Percentiles rank a stretch among this genome's conserved stretches.
Conservation (phyloP, 768 basidiomycete genomes). For the Psilocybe cyanescens region DNA sequence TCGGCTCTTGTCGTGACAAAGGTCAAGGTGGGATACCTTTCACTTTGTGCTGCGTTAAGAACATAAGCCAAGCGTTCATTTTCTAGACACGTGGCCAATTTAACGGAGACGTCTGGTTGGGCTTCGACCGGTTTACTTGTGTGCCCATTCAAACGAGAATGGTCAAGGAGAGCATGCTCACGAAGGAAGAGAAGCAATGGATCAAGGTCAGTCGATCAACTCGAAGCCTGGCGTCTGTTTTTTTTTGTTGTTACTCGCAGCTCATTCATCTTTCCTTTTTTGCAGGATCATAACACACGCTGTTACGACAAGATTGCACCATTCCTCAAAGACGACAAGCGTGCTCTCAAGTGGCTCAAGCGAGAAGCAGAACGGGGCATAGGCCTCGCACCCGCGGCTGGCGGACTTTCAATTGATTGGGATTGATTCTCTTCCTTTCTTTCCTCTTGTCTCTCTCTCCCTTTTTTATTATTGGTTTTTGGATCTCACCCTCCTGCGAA, state of each 20-base stretch:
- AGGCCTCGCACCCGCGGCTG: conserved; percentile 70
- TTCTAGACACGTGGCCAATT: conserved; percentile 70
- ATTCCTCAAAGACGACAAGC: conserved; percentile 74
- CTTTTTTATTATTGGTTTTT: background rate
- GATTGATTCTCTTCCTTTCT: conserved; percentile 46
- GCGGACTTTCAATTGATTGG: conserved; percentile 82
- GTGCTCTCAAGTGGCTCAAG: conserved; percentile 80
- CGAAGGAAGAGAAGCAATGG: conserved; percentile 88
- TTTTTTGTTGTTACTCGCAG: conserved; percentile 1
- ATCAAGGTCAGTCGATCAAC: conserved; percentile 55
- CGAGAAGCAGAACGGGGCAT: conserved; percentile 78
- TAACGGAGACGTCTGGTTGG: conserved; percentile 81
- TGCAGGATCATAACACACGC: conserved; percentile 80
- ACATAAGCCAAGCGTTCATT: conserved; percentile 4
- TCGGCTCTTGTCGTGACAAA: conserved; percentile 78
- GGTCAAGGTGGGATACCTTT: conserved; percentile 45
- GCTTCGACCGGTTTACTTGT: conserved; percentile 90
- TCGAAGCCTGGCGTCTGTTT: background rate
- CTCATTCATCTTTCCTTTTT: background rate
- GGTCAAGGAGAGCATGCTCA: conserved; percentile 83
- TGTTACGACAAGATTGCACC: conserved; percentile 70
- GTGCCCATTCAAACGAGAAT: conserved; percentile 93
- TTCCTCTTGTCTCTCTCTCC: background rate
- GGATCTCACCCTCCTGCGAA: background rate
- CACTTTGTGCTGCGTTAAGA: conserved; percentile 12